These are phyloP conservation scores for Candida nonsorbophila DNA, from an alignment of 805 yeast species.

Conservation along the genomic window DNA sequence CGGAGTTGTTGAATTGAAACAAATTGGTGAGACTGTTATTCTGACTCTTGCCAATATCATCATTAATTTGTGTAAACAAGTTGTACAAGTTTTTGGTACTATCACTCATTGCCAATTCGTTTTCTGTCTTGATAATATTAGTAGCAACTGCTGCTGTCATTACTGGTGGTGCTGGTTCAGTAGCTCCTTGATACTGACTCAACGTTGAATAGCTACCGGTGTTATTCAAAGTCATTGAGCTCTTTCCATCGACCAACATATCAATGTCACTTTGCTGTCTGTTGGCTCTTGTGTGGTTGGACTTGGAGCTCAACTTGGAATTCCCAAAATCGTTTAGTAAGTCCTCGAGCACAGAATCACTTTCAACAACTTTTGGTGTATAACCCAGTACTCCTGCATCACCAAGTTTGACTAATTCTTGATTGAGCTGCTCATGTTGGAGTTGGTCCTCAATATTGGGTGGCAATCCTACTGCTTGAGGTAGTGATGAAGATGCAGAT, in stretches of 20 bases:
- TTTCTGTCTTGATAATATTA: conserved; percentile 10
- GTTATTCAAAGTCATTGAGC: no score
- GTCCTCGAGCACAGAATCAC: no score
- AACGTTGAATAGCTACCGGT: conserved; percentile 9
- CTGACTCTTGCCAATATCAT: conserved; percentile 14
- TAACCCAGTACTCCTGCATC: conserved; percentile 1
- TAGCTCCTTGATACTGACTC: conserved; percentile 4
- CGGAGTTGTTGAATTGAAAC: conserved; percentile 16
- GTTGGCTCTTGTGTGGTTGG: no score
- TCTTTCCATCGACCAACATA: neutral
- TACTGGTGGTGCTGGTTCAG: conserved; percentile 11
- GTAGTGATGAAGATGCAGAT: no score
- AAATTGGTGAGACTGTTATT: conserved; percentile 18
- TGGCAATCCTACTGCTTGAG: no score
- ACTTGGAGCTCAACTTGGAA: conserved; percentile 8
- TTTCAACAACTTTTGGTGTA: neutral
- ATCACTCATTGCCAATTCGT: conserved; percentile 13
- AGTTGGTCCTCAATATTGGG: no score
- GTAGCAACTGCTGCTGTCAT: conserved; percentile 5
- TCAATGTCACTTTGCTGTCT: neutral
- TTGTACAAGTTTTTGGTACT: conserved; percentile 26
- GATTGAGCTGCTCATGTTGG: no score
- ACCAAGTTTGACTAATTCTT: no score
- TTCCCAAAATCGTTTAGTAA: conserved; percentile 11
- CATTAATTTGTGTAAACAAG: conserved; percentile 21